These are phyloP conservation scores for Bryoglossum gracile DNA, from an alignment of 495 filamentous ascomycete genomes.

Conservation along the genomic window DNA sequence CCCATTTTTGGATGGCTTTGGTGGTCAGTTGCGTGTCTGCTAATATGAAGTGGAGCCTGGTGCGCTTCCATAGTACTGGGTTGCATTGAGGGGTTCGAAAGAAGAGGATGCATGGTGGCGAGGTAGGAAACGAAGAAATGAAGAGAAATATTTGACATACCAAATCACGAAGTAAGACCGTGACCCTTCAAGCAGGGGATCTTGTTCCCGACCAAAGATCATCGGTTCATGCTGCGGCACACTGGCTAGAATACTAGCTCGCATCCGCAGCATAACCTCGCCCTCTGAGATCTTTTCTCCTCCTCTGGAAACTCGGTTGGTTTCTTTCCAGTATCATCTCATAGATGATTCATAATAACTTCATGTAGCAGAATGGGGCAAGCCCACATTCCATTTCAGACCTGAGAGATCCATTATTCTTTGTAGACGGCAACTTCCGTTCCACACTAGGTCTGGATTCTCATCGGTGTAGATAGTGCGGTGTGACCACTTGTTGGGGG, in stretches of 20 bases:
- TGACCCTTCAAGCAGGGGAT: conserved; percentile 6
- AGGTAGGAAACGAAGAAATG: too few relatives aligned
- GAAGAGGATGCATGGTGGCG: too few relatives aligned
- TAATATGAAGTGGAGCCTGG: conserved; percentile 40
- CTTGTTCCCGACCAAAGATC: background rate
- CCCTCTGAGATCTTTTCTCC: conserved; percentile 2
- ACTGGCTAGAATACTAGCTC: conserved; percentile 38
- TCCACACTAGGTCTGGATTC: conserved; percentile 37
- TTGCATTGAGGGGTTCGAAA: too few relatives aligned
- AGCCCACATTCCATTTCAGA: conserved; percentile 60
- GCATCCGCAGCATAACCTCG: conserved; percentile 25
- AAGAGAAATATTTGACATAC: too few relatives aligned
- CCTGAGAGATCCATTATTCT: conserved; percentile 47
- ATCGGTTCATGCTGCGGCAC: conserved; percentile 36
- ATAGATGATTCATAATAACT: conserved; percentile 35
- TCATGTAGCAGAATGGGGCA: conserved; percentile 51
- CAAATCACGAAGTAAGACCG: conserved; percentile 42
- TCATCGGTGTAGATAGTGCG: conserved; percentile 28
- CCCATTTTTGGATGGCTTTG: conserved; percentile 36
- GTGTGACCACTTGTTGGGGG: conserved; percentile 35
- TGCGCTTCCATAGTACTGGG: too few relatives aligned
- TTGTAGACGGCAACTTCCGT: conserved; percentile 54
- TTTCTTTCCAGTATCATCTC: too few relatives aligned
- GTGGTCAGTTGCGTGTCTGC: conserved; percentile 31
- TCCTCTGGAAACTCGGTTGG: conserved; percentile 10